Evolutionary conservation across 129 eudicot species (phyloP).

Genomic region (carrot (Daucus carota)): DNA sequence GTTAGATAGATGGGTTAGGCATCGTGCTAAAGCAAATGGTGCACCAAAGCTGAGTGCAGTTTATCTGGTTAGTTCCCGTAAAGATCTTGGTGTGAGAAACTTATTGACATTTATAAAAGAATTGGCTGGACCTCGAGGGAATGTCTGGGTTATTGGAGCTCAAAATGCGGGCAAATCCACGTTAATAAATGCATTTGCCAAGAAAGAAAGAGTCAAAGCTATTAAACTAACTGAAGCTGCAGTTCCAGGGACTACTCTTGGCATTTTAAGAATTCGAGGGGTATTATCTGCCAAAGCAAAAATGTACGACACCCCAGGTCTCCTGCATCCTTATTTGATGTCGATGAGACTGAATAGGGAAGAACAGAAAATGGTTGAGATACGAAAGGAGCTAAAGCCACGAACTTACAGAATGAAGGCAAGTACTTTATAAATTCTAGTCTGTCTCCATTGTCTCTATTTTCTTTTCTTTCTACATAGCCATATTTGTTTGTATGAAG

Average conservation of each 20-base stretch:
- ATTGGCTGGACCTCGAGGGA: conserved; percentile 91
- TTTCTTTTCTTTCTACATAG: neutral
- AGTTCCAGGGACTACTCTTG: conserved; percentile 95
- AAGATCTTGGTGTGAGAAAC: conserved; percentile 90
- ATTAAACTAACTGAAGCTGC: conserved; percentile 89
- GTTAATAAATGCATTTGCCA: conserved; percentile 79
- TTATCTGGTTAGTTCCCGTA: conserved; percentile 79
- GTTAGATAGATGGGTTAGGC: conserved; percentile 89
- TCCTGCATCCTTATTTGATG: conserved; percentile 83
- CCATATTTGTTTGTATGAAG: neutral
- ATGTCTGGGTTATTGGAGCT: conserved; percentile 96
- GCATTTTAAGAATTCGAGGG: conserved; percentile 84
- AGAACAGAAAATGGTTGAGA: conserved; percentile 92
- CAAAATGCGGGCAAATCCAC: conserved; percentile 98
- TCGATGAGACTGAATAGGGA: conserved; percentile 88
- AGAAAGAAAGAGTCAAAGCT: conserved; percentile 69
- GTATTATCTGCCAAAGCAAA: conserved; percentile 88
- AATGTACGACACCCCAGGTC: conserved; percentile 97
- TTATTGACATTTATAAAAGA: conserved; percentile 66
- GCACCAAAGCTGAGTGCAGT: conserved; percentile 91
- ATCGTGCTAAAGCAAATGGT: conserved; percentile 82
- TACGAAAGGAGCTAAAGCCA: conserved; percentile 77
- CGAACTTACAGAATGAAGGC: conserved; percentile 79
- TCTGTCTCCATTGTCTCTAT: neutral
- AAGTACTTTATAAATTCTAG: conserved; percentile 15